Conservation (phyloP, 1,284 basidiomycete genomes). For the Amylostereum areolatum region DNA sequence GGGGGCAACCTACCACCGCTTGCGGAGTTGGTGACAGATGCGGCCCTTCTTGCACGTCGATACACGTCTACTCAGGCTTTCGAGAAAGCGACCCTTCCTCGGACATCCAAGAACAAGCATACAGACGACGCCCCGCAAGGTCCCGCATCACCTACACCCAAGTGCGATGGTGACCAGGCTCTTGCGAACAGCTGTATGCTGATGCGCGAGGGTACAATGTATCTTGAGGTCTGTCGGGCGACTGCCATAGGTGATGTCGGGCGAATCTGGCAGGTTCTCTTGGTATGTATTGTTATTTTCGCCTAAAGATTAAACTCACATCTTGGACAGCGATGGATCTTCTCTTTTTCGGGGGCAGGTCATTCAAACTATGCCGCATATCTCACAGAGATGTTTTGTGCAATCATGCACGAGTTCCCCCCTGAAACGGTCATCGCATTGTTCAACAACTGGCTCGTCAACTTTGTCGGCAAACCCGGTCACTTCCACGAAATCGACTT, state of each 20-base stretch:
- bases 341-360: conserved; percentile 13
- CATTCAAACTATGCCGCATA: conserved; percentile 13
- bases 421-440: conserved; percentile 1
- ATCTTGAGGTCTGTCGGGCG: conserved; percentile 11
- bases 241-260: conserved; percentile 16
- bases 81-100: background rate
- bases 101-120: background rate
- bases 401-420: conserved; percentile 11
- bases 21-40: background rate
- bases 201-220: conserved; percentile 11
- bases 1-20: no score
- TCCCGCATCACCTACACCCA: background rate
- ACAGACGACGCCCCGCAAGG: no score
- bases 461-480: conserved; percentile 13
- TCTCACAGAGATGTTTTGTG: conserved; percentile 14
- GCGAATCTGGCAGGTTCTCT: conserved; percentile 16
- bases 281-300: conserved; percentile 7
- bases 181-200: conserved; percentile 11
- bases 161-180: conserved; percentile 12
- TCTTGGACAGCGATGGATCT: no score
- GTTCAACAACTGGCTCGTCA: conserved; percentile 20
- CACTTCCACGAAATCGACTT: conserved; percentile 16
- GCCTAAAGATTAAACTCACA: conserved; percentile 6
- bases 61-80: background rate
- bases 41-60: background rate